Conservation (phyloP, 305 asterid genomes). For the Fraxinus sp. region DNA sequence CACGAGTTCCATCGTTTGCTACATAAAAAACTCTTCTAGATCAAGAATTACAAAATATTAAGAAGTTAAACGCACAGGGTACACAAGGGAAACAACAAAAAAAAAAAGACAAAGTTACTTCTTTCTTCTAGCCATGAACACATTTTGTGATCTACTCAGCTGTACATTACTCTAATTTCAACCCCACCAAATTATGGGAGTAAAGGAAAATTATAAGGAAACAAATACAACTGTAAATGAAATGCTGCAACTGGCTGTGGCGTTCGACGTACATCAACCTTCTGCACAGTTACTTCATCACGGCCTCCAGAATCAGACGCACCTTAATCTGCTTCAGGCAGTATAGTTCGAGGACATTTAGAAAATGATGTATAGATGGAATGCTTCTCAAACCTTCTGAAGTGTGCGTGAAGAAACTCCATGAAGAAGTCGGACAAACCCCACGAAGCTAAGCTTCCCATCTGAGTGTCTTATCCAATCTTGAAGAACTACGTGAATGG, state of each 20-base stretch:
- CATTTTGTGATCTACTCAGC: constrained; percentile 46
- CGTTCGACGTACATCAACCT: not conserved
- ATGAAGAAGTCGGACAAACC: constrained; percentile 84
- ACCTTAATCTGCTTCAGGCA: not conserved
- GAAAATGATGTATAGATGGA: not conserved
- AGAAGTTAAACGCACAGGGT: not conserved
- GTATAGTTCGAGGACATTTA: not conserved
- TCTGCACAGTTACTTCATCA: not conserved
- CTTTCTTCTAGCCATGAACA: constrained; percentile 32
- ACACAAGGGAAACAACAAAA: constrained; percentile 3
- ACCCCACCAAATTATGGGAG: constrained; percentile 23
- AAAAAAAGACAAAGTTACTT: not conserved
- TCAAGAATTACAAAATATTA: not conserved
- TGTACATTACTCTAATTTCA: constrained; percentile 58
- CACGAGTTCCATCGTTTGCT: not conserved
- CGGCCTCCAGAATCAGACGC: not conserved
- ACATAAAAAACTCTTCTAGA: not conserved
- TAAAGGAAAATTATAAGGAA: constrained; percentile 25
- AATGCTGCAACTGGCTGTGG: constrained; percentile 19
- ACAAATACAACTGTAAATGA: constrained; percentile 11
- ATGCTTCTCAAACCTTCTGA: constrained; percentile 50
- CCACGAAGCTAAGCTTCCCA: constrained; percentile 95
- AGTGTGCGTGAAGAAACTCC: constrained; percentile 75
- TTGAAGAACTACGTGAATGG: constrained; percentile 87
- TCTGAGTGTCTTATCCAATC: constrained; percentile 93